Conservation (phyloP, 768 basidiomycete species). For the Mycena indigotica region DNA sequence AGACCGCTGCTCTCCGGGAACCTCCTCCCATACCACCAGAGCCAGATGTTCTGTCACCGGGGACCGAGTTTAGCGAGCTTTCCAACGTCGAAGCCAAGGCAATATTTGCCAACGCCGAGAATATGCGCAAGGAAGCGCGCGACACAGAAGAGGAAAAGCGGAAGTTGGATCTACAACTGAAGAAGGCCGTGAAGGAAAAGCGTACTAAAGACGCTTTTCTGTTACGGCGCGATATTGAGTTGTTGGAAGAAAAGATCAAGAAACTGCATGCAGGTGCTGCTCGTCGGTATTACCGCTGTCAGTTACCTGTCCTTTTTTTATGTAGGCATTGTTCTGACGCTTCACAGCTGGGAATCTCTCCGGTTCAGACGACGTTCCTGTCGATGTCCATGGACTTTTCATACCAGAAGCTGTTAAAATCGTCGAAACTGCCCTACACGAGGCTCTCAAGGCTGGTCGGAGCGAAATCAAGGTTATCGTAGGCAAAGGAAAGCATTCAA, state of each 20-base stretch:
- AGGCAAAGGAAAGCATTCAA: slow-evolving; percentile 85
- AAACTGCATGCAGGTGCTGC: slow-evolving; percentile 50
- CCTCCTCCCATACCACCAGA: not conserved
- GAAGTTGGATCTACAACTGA: slow-evolving; percentile 31
- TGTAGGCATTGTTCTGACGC: slow-evolving; percentile 4
- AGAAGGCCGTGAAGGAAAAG: slow-evolving; percentile 32
- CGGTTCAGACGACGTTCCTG: slow-evolving; percentile 31
- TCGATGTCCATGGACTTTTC: slow-evolving; percentile 55
- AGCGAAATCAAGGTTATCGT: slow-evolving; percentile 47
- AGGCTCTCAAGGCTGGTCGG: slow-evolving; percentile 37
- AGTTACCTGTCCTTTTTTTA: slow-evolving; percentile 19
- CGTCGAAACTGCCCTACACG: slow-evolving; percentile 46
- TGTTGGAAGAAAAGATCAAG: slow-evolving; percentile 35
- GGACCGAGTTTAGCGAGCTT: slow-evolving; percentile 15
- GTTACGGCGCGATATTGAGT: slow-evolving; percentile 40
- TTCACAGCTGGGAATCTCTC: slow-evolving; percentile 41
- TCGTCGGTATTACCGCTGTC: slow-evolving; percentile 47
- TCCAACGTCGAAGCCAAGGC: slow-evolving; percentile 8
- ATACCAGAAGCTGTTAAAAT: slow-evolving; percentile 47
- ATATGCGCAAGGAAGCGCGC: slow-evolving; percentile 42
- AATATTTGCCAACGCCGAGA: slow-evolving; percentile 33
- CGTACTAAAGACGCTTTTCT: slow-evolving; percentile 42
- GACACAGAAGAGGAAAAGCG: slow-evolving; percentile 35
- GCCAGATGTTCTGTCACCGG: slow-evolving; percentile 1
- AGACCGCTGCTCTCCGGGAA: not conserved